Base-by-base conservation (phyloP, 2,329 filamentous ascomycete genomes). In the Rachicladosporium sp. region DNA sequence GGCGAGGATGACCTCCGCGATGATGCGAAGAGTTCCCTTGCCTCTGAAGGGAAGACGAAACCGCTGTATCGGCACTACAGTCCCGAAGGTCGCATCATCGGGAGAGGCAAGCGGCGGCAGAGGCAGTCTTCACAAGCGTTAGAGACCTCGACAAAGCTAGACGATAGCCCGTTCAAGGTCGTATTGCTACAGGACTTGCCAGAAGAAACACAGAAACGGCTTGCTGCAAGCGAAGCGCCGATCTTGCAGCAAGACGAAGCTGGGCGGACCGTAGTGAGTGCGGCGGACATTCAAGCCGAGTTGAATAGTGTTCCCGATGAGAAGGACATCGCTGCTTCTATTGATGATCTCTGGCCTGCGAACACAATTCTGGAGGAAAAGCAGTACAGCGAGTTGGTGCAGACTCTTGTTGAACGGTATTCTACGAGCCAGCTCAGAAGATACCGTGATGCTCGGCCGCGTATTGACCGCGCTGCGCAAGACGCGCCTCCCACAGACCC, bases 251-350 rank as follows among this genome's bases (percentile, higher is more conserved):
- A 34, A 9, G 31, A 41, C 30, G 15, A 40, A 33, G 36, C 41
- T 30, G 33, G 29, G 21, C 29, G 33, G 13, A 30, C 31, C 15
- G 37, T 32, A 10, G 37, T 49, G 33, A 53, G 46, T 34, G 43
- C 48, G 30, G 41, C 50, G 38, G 44, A 52, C 3, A 50, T 53
- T 19, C 44, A 50, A 33, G 41, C 43, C 29, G 44, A 41, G 10
- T 37, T 35, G 10, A 35, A 43, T 10, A 27, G 36, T n/a, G 36
- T 43, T 12, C 49, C 51, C 4, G 43, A 49, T 23, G 49, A 50
- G 10, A 43, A 43, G 32, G 53, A 56, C 33, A 46, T 55, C 23
- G 46, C 50, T 31, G 45, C 48, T 6, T 55, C 53, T 5, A 56
- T 57, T 12, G 50, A 56, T 6, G 40, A 36, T 4, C 27, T 56